phyloP scores from a whole-genome alignment of 805 yeast species.

The Monosporozyma solicola region DNA sequence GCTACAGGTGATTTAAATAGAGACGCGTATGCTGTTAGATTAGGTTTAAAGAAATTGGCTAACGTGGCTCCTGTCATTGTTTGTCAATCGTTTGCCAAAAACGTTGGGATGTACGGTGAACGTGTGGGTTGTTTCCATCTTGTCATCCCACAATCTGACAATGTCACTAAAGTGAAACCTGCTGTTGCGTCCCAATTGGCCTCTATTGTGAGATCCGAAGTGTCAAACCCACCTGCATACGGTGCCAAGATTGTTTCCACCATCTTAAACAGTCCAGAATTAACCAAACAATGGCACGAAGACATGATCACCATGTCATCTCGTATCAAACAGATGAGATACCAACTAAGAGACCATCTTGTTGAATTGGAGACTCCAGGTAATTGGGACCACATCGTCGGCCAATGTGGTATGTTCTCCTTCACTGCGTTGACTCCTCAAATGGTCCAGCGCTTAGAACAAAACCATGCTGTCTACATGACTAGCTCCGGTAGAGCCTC shows the following conservation, averaged over 20 bases:
- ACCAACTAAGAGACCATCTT: conserved; percentile 50
- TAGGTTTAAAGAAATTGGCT: conserved; percentile 42
- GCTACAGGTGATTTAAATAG: conserved; percentile 78
- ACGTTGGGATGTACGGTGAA: conserved; percentile 96
- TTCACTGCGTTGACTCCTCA: conserved; percentile 76
- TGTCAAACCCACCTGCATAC: conserved; percentile 91
- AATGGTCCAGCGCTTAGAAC: conserved; percentile 69
- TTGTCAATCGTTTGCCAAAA: conserved; percentile 95
- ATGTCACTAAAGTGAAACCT: conserved; percentile 34
- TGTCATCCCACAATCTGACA: conserved; percentile 39
- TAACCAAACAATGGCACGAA: conserved; percentile 69
- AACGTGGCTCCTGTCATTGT: conserved; percentile 54
- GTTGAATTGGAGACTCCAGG: conserved; percentile 71
- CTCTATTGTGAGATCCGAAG: conserved; percentile 68
- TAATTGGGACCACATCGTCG: conserved; percentile 81
- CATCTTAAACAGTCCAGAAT: conserved; percentile 57
- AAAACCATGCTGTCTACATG: conserved; percentile 72
- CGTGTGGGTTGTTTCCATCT: conserved; percentile 91
- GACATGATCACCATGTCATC: conserved; percentile 84
- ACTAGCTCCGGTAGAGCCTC: conserved; percentile 83
- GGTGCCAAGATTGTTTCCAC: conserved; percentile 86
- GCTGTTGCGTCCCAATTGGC: conserved; percentile 72
- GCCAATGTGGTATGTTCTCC: conserved; percentile 95
- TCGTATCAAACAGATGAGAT: conserved; percentile 75
- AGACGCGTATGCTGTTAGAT: conserved; percentile 71